Conservation (phyloP, 2,329 filamentous ascomycete species). For the Penicillium sp. region DNA sequence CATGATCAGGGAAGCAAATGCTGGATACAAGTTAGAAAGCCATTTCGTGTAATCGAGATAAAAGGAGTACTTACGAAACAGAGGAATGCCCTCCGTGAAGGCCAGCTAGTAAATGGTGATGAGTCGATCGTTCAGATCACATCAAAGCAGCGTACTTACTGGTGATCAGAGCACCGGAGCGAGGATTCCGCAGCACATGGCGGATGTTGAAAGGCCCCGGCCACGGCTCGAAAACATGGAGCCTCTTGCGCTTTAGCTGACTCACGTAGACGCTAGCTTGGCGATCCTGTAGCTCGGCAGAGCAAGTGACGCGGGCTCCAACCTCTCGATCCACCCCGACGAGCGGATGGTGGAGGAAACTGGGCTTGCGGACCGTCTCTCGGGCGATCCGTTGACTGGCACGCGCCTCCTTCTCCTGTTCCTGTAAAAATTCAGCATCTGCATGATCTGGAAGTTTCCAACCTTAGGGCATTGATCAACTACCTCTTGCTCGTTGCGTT, state of each 20-base stretch:
- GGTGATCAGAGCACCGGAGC: conserved; percentile 39
- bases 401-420: conserved; percentile 28
- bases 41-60: neutral
- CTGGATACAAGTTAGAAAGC: conserved; percentile 16
- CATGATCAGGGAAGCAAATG: conserved; percentile 35
- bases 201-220: conserved; percentile 30
- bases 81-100: conserved; percentile 31
- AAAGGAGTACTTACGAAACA: conserved; percentile 32
- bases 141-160: conserved; percentile 29
- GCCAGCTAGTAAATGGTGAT: conserved; percentile 25
- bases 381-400: conserved; percentile 29
- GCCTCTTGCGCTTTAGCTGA: conserved; percentile 31
- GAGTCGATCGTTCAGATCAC: conserved; percentile 13
- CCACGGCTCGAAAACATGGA: conserved; percentile 36
- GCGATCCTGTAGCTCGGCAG: conserved; percentile 26
- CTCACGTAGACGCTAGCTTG: conserved; percentile 35
- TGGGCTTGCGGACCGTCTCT: conserved; percentile 37
- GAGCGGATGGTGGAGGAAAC: conserved; percentile 33
- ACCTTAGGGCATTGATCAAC: neutral
- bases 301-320: conserved; percentile 22
- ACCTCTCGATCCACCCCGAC: conserved; percentile 33
- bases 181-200: conserved; percentile 36
- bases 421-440: conserved; percentile 25
- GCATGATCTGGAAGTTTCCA: neutral
- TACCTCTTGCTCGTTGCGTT: conserved; percentile 50